Evolutionary conservation across 2,329 filamentous ascomycete species (phyloP).

Genomic region (Monascus ruber): DNA sequence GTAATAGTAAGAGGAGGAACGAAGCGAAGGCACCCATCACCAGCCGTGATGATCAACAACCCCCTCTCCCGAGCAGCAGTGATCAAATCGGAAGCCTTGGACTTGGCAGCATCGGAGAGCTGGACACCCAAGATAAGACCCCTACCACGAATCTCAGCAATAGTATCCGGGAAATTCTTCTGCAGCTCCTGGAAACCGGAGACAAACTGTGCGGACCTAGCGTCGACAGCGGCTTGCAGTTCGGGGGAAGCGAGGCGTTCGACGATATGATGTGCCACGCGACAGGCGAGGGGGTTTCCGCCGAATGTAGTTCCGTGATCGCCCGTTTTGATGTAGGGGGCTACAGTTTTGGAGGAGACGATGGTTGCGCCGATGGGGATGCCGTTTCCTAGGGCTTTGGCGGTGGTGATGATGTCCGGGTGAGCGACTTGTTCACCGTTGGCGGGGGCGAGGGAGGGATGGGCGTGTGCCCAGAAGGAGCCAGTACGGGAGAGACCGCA

Average conservation of each 20-base stretch:
- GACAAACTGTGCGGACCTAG: slow-evolving; percentile 53
- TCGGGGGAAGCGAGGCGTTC: slow-evolving; percentile 58
- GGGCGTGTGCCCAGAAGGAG: slow-evolving; percentile 75
- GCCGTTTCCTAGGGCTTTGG: slow-evolving; percentile 93
- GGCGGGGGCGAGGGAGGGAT: slow-evolving; percentile 44
- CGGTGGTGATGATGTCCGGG: slow-evolving; percentile 85
- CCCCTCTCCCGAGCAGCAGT: slow-evolving; percentile 80
- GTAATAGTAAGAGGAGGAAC: slow-evolving; percentile 77
- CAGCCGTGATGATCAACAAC: slow-evolving; percentile 80
- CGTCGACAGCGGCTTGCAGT: slow-evolving; percentile 57
- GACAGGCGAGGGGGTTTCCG: slow-evolving; percentile 76
- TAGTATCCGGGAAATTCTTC: slow-evolving; percentile 55
- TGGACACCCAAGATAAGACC: slow-evolving; percentile 84
- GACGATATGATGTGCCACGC: slow-evolving; percentile 79
- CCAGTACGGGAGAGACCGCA: slow-evolving; percentile 85
- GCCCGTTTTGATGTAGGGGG: slow-evolving; percentile 57
- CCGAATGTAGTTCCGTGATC: slow-evolving; percentile 94
- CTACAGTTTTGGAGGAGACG: slow-evolving; percentile 51
- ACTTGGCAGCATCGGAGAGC: slow-evolving; percentile 55
- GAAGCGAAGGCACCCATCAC: slow-evolving; percentile 83
- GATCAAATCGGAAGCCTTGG: slow-evolving; percentile 48
- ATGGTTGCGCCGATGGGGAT: slow-evolving; percentile 85
- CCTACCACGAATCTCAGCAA: slow-evolving; percentile 68
- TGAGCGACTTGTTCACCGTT: slow-evolving; percentile 55
- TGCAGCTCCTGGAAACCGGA: slow-evolving; percentile 47